Evolutionary conservation across 345 rosid genomes (phyloP).

Genomic region (Boechera divaricarpa): DNA sequence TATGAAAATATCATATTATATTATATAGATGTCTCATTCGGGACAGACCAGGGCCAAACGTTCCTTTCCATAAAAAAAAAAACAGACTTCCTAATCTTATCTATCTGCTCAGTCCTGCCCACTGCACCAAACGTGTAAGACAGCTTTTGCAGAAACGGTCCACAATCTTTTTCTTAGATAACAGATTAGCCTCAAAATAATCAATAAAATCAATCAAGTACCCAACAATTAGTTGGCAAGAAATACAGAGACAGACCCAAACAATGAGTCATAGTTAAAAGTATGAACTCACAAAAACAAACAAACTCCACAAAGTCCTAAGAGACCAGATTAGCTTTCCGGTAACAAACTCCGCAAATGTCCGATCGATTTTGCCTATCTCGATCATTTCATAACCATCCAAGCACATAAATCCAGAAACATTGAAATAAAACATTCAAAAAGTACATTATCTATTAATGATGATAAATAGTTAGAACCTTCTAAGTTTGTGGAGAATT

Average conservation of each 20-base stretch:
- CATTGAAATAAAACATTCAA: neutral
- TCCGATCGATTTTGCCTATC: constrained; percentile 6
- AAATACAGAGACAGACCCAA: neutral
- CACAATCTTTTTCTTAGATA: neutral
- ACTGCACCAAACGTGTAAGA: constrained; percentile 7
- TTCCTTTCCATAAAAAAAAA: neutral
- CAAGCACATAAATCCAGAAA: constrained; percentile 5
- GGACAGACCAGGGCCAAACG: neutral
- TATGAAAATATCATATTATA: too few species aligned
- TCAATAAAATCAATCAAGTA: constrained; percentile 13
- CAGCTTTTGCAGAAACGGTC: neutral
- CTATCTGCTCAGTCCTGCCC: neutral
- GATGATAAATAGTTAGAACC: constrained; percentile 41
- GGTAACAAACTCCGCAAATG: constrained; percentile 3
- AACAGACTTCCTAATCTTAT: constrained; percentile 1
- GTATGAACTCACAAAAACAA: neutral
- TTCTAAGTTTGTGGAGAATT: constrained; percentile 30
- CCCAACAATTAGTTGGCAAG: constrained; percentile 31
- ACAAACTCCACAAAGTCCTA: constrained; percentile 14
- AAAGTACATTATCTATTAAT: constrained; percentile 24
- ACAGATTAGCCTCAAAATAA: constrained; percentile 18
- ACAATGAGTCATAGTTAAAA: neutral
- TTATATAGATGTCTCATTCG: neutral
- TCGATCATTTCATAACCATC: constrained; percentile 15
- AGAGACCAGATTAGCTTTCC: constrained; percentile 21